Conservation (phyloP, 306 rosid species). For the Medicago lupulina region DNA sequence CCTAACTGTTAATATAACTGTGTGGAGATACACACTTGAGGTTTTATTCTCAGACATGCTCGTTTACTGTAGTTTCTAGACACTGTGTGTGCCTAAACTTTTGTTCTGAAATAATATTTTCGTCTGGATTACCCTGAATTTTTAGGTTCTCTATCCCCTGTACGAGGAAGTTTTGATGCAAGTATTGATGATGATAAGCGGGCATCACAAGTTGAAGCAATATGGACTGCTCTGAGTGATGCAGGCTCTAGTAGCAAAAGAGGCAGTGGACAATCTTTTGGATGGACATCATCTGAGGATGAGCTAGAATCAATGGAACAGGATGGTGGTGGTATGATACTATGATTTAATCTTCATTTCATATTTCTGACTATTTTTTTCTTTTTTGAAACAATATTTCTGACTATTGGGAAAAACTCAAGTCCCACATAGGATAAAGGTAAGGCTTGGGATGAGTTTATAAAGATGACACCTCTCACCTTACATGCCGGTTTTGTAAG, state of each 20-base stretch:
- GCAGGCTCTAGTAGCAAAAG: conserved; percentile 78
- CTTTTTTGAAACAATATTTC: too few species aligned
- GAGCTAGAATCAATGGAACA: conserved; percentile 84
- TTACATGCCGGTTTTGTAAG: too few species aligned
- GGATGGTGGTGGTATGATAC: conserved; percentile 74
- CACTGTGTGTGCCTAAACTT: conserved; percentile 14
- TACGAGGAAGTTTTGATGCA: conserved; percentile 67
- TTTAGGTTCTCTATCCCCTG: conserved; percentile 83
- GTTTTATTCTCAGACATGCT: conserved; percentile 5
- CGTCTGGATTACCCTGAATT: neutral
- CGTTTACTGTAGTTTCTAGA: conserved; percentile 18
- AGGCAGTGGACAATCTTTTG: conserved; percentile 51
- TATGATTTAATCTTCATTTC: conserved; percentile 26
- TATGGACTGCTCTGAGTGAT: conserved; percentile 79
- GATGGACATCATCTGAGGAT: conserved; percentile 96
- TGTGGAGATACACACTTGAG: conserved; percentile 6
- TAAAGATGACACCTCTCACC: too few species aligned
- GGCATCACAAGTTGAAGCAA: conserved; percentile 72
- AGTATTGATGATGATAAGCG: conserved; percentile 58
- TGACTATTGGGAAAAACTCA: too few species aligned
- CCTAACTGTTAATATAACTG: conserved; percentile 24
- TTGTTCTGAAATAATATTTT: conserved; percentile 20
- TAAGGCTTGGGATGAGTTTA: too few species aligned
- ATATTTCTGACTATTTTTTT: too few species aligned
- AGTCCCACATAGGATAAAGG: too few species aligned